Evolutionary conservation across 1,284 basidiomycete species (phyloP).

Genomic region (Golubevia pallescens): DNA sequence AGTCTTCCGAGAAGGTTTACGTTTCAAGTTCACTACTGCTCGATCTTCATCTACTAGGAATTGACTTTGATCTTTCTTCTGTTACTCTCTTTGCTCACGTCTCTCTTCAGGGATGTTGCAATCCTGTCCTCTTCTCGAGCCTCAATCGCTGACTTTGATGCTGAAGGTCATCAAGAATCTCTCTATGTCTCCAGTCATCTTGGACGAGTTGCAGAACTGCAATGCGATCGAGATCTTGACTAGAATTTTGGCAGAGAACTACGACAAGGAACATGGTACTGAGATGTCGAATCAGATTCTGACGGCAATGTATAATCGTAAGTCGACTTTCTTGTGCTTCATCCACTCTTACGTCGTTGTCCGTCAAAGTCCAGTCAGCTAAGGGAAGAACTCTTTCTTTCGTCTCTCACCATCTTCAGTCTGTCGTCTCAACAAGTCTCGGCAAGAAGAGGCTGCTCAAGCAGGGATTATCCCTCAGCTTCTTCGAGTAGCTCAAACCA

Average conservation of each 20-base stretch:
- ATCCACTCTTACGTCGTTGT: neutral
- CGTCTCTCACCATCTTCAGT: slow-evolving; percentile 7
- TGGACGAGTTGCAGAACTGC: slow-evolving; percentile 53
- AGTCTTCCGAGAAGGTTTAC: slow-evolving; percentile 3
- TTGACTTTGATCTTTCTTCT: neutral
- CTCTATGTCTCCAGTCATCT: slow-evolving; percentile 41
- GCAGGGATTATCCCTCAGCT: slow-evolving; percentile 53
- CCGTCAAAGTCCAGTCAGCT: neutral
- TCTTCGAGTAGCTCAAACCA: slow-evolving; percentile 35
- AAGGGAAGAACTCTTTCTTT: neutral
- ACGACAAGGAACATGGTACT: slow-evolving; percentile 35
- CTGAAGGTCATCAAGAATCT: slow-evolving; percentile 54
- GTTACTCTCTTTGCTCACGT: neutral
- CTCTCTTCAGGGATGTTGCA: neutral
- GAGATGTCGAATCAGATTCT: slow-evolving; percentile 54
- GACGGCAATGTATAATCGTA: slow-evolving; percentile 52
- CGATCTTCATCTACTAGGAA: neutral
- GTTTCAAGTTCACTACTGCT: too few species aligned
- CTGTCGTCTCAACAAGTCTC: slow-evolving; percentile 47
- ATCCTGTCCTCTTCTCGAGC: slow-evolving; percentile 12
- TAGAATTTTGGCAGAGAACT: slow-evolving; percentile 31
- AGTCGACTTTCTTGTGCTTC: neutral
- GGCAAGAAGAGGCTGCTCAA: slow-evolving; percentile 52
- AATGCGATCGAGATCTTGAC: slow-evolving; percentile 51
- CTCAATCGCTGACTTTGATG: slow-evolving; percentile 38